A percentile compares a stretch with the other conserved stretches of the same genome.
These are phyloP conservation scores for Collybia nuda DNA, from an alignment of 768 basidiomycete species.

Conservation along the genomic window DNA sequence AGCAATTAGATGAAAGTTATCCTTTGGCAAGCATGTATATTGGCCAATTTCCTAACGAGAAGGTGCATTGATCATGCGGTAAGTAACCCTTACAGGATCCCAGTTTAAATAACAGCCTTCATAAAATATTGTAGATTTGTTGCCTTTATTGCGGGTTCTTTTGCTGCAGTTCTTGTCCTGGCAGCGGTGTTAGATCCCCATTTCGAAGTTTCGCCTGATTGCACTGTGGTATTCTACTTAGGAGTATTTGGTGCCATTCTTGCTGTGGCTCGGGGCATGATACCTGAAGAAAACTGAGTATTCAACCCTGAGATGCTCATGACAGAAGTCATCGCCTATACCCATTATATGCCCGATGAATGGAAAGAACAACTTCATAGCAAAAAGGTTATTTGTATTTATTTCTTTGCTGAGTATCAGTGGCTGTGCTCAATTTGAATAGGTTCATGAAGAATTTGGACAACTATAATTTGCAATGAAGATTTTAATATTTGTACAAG, in stretches of 20 bases:
- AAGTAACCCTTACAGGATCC: constrained; percentile 18
- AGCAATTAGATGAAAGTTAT: constrained; percentile 86
- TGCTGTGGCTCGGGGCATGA: constrained; percentile 91
- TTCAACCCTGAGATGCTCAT: constrained; percentile 94
- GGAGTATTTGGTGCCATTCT: constrained; percentile 85
- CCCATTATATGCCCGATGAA: constrained; percentile 93
- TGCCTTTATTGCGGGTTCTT: constrained; percentile 94
- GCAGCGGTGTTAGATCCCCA: constrained; percentile 92
- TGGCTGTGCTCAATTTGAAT: constrained; percentile 4
- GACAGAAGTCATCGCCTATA: constrained; percentile 89
- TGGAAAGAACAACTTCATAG: constrained; percentile 92
- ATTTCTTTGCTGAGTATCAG: constrained; percentile 7
- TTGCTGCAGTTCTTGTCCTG: constrained; percentile 91
- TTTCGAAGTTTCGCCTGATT: constrained; percentile 92
- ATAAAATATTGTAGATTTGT: constrained; percentile 64
- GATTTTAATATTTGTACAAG: constrained; percentile 80
- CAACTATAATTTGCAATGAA: constrained; percentile 96
- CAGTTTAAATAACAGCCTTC: not conserved
- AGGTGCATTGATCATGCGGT: constrained; percentile 92
- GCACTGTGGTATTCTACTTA: constrained; percentile 93
- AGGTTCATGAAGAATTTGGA: constrained; percentile 92
- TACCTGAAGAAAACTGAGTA: constrained; percentile 90
- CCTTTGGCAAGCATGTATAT: constrained; percentile 93
- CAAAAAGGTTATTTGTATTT: constrained; percentile 65
- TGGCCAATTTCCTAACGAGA: constrained; percentile 96